These are phyloP conservation scores for Amanita brunnescens DNA, from an alignment of 768 basidiomycete genomes.

Conservation along the genomic window DNA sequence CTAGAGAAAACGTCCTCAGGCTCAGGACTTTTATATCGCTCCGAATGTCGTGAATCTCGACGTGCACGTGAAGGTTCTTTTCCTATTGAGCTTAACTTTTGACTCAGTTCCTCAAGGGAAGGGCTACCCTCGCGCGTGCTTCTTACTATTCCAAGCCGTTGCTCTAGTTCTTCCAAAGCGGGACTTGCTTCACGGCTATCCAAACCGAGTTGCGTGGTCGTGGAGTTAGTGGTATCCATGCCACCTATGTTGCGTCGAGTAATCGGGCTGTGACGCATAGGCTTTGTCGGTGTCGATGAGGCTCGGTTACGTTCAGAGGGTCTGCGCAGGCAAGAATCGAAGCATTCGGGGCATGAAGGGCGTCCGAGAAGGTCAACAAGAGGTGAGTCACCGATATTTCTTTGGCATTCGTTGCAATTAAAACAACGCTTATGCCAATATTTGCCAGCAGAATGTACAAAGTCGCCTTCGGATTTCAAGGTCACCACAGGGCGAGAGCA, in stretches of 20 bases:
- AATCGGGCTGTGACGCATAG: slow-evolving; percentile 21
- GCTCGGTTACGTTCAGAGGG: slow-evolving; percentile 35
- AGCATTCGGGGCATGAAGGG: slow-evolving; percentile 75
- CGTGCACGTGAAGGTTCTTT: slow-evolving; percentile 20
- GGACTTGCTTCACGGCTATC: slow-evolving; percentile 48
- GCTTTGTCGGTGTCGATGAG: slow-evolving; percentile 19
- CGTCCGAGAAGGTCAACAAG: slow-evolving; percentile 79
- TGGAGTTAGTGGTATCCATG: slow-evolving; percentile 25
- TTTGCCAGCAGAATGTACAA: slow-evolving; percentile 58
- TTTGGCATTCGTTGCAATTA: slow-evolving; percentile 62
- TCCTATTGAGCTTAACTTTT: slow-evolving; percentile 32
- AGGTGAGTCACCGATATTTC: slow-evolving; percentile 63
- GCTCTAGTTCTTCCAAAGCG: slow-evolving; percentile 55
- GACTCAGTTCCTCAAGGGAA: slow-evolving; percentile 40
- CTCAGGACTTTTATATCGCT: slow-evolving; percentile 18
- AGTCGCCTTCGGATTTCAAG: slow-evolving; percentile 70
- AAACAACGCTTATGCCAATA: slow-evolving; percentile 85
- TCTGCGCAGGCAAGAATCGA: slow-evolving; percentile 63
- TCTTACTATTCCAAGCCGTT: slow-evolving; percentile 47
- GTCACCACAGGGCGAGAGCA: slow-evolving; percentile 68
- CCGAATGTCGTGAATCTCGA: slow-evolving; percentile 14
- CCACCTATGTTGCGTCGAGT: slow-evolving; percentile 37
- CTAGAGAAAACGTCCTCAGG: slow-evolving; percentile 8
- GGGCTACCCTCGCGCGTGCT: slow-evolving; percentile 45
- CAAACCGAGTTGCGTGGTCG: slow-evolving; percentile 11